Evolutionary conservation across 73 alveolate species (phyloP), one percentile per base, ranked within the genome.

Genomic region (Paramecium sexaurelia): DNA sequence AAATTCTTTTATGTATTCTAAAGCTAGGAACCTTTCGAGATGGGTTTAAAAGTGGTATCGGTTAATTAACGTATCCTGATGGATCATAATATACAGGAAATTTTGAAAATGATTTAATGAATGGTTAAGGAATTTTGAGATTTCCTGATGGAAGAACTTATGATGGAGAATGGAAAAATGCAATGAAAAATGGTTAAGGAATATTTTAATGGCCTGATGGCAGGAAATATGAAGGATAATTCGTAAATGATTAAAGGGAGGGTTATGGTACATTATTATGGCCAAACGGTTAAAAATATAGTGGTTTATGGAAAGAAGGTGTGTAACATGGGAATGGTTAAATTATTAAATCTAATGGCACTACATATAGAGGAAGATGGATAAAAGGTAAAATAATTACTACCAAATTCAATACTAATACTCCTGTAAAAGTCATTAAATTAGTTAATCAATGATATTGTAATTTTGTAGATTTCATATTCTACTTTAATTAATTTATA

Each of bases 101-200:
- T 15, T 92, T 75, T 35, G 78, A 27, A 32, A 55, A 89, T 47
- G 95, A 91, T 39, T 19, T 33, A 73, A 92, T 88, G 55, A 84
- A 90, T 33, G 95, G 95, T 15, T 39, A 39, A 7, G 92, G 89
- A 5, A 43, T 71, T 5, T 43, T 68, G 45, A 85, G 56, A 26
- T 92, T 92, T 85, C 39, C 69, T 7, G 94, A 92, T 92, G 95
- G 95, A 11, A 86, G 94, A 56, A 15, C 19, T 0, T 91, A 91
- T 35, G 87, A 20, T 8, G 95, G 95, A 19, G 95, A 91, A 84
- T 91, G 95, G 95, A 37, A 43, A 5, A 91, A 89, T 73, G 91
- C 39, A 75, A 41, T 68, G 7, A 88, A 57, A 29, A 61, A 75
- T 68, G 94, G 94, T 22, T 40, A 88, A 19, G 94, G 94, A 8